Conservation (phyloP, 768 basidiomycete genomes). For the Rhizopogon vinicolor region DNA sequence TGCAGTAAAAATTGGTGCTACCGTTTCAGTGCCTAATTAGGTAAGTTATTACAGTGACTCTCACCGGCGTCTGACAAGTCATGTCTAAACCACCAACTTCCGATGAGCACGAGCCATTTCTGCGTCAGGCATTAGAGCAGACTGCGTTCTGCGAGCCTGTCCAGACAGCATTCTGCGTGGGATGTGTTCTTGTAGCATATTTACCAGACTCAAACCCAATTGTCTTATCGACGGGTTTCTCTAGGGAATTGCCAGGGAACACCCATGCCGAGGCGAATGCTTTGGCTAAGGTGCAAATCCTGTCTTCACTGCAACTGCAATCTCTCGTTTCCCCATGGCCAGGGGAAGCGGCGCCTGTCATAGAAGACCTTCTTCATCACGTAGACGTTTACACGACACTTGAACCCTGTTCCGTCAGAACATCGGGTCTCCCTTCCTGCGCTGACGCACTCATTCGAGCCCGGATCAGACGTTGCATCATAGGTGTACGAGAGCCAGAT, state of each 20-base stretch:
- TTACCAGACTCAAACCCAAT: slow-evolving; percentile 39
- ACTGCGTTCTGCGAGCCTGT: slow-evolving; percentile 67
- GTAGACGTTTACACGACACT: slow-evolving; percentile 90
- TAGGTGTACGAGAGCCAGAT: slow-evolving; percentile 87
- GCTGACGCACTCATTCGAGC: slow-evolving; percentile 77
- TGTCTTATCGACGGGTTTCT: slow-evolving; percentile 77
- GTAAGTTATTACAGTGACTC: too few relatives aligned
- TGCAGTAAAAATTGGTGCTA: too few relatives aligned
- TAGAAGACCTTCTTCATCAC: slow-evolving; percentile 46
- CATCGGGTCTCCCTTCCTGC: slow-evolving; percentile 84
- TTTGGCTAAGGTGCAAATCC: slow-evolving; percentile 58
- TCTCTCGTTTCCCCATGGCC: slow-evolving; percentile 22
- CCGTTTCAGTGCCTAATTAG: too few relatives aligned
- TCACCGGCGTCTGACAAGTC: too few relatives aligned
- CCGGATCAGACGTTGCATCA: slow-evolving; percentile 68
- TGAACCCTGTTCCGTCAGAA: slow-evolving; percentile 91
- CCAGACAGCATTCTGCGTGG: slow-evolving; percentile 87
- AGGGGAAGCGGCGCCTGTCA: slow-evolving; percentile 17
- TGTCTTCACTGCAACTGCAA: slow-evolving; percentile 41
- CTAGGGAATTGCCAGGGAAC: slow-evolving; percentile 88
- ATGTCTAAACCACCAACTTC: too few relatives aligned
- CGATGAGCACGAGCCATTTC: slow-evolving; percentile 32
- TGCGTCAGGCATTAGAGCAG: slow-evolving; percentile 65
- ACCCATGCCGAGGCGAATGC: slow-evolving; percentile 98
- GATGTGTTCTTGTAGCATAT: slow-evolving; percentile 64